Evolutionary conservation across 768 basidiomycete species (phyloP), one percentile per base, ranked within the genome.

Genomic region (Mrakia blollopis): DNA sequence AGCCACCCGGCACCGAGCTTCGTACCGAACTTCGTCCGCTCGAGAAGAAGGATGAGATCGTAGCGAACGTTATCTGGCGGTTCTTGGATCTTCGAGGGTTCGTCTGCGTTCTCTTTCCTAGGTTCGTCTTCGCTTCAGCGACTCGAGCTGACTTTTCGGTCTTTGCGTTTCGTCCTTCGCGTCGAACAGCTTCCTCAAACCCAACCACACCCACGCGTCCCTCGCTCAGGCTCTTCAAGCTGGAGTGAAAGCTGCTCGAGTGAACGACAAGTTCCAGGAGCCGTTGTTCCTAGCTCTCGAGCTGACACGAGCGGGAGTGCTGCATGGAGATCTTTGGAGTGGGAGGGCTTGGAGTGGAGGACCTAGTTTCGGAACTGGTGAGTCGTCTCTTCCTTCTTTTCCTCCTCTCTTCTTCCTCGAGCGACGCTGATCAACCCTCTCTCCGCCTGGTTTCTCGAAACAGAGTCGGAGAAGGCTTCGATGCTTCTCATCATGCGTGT

Each of bases 251-350:
- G 87, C 86, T 47, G 89, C 92, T 9, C 89, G 92, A 54, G 84
- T 98, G 80, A 97, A 95, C 83, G 97, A 99, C 87, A 97, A 97
- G 85, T 98, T 98, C 87, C 97, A 99, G 83, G 97, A 98, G 83
- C 89, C 97, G 3, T 85, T 98, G 0, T 98, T 94, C 83, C 85
- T 98, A 82, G 94, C 97, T 84, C 87, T 98, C 83, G 97, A 99
- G 85, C 88, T 99, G 32, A 91, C 96, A 79, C 88, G 95, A 80
- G 94, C 94, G n/a, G 94, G 94, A 2, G 95, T 97, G 32, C 91
- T 98, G 88, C 95, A 98, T 81, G 94, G 94, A 0, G 91, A 94
- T 81, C 85, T 92, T 73, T 98, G 92, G 92, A 91, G 91, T 73
- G 89, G 89, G 54, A 88, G 91, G 63, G 91, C 91, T 0, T 94